Conservation (phyloP, 257 asterid genomes). For the Solanum gandarillasii region DNA sequence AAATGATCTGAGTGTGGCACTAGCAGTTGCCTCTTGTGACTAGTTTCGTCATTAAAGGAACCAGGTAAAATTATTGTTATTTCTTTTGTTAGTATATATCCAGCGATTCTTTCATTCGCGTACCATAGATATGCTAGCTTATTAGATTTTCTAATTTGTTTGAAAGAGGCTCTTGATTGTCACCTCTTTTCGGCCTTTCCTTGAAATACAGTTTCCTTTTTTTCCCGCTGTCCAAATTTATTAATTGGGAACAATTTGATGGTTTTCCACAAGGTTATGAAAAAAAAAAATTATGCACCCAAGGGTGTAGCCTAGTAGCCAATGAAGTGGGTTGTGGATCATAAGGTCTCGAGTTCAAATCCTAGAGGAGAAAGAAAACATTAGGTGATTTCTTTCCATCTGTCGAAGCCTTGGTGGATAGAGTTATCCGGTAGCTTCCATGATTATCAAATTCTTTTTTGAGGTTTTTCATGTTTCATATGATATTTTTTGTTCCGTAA, state of each 20-base stretch:
- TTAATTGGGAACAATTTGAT: not conserved
- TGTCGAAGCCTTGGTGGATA: not conserved
- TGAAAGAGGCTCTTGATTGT: not conserved
- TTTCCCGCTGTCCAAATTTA: not conserved
- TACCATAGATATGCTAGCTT: not conserved
- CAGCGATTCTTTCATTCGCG: not conserved
- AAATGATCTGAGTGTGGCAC: conserved; percentile 82
- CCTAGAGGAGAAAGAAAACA: not conserved
- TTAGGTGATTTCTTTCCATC: not conserved
- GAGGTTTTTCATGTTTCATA: not conserved
- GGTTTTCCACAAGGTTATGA: not conserved
- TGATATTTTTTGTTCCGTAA: not conserved
- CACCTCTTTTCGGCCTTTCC: not conserved
- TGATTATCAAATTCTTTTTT: not conserved
- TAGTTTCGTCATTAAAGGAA: conserved; percentile 3
- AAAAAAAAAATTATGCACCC: not conserved
- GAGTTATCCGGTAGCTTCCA: not conserved
- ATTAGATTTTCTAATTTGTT: not conserved
- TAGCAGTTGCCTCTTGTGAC: conserved; percentile 88
- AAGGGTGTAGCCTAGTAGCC: not conserved
- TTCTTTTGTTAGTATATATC: not conserved
- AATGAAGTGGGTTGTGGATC: not conserved
- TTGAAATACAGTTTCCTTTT: not conserved
- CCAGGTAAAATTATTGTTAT: not conserved
- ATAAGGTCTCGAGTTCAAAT: not conserved